Evolutionary conservation across 495 filamentous ascomycete genomes (phyloP).

Genomic region (Podospora pseudocomata): DNA sequence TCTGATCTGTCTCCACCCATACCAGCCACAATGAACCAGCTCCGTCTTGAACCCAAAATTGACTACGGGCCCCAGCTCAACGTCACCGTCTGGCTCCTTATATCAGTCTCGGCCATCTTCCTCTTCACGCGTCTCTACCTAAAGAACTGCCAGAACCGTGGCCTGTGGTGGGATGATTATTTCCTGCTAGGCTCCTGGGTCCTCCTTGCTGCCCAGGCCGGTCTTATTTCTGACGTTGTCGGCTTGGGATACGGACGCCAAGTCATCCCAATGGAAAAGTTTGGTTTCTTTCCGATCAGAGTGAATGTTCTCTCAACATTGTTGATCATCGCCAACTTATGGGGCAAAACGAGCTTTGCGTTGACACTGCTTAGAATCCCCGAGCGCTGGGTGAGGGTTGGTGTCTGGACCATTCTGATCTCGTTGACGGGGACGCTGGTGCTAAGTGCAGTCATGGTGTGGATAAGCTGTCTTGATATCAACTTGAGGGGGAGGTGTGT

Average conservation of each 20-base stretch:
- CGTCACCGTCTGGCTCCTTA: conserved; percentile 23
- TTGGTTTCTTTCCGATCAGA: conserved; percentile 15
- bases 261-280: conserved; percentile 22
- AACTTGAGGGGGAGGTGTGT: conserved; percentile 29
- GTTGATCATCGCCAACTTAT: conserved; percentile 24
- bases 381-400: conserved; percentile 20
- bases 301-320: conserved; percentile 25
- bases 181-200: conserved; percentile 29
- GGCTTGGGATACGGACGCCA: conserved; percentile 31
- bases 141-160: conserved; percentile 30
- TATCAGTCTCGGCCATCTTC: conserved; percentile 27
- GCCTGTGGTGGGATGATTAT: conserved; percentile 36
- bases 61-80: conserved; percentile 29
- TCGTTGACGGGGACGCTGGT: conserved; percentile 35
- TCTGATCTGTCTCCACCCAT: background rate
- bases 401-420: conserved; percentile 27
- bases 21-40: background rate
- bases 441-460: conserved; percentile 35
- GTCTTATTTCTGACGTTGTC: conserved; percentile 23
- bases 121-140: conserved; percentile 30
- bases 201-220: conserved; percentile 13
- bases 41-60: background rate
- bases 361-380: conserved; percentile 26
- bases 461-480: conserved; percentile 33
- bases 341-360: conserved; percentile 34